These are phyloP conservation scores for Laburnicola sp. DNA, from an alignment of 2,329 filamentous ascomycete species.

Conservation along the genomic window DNA sequence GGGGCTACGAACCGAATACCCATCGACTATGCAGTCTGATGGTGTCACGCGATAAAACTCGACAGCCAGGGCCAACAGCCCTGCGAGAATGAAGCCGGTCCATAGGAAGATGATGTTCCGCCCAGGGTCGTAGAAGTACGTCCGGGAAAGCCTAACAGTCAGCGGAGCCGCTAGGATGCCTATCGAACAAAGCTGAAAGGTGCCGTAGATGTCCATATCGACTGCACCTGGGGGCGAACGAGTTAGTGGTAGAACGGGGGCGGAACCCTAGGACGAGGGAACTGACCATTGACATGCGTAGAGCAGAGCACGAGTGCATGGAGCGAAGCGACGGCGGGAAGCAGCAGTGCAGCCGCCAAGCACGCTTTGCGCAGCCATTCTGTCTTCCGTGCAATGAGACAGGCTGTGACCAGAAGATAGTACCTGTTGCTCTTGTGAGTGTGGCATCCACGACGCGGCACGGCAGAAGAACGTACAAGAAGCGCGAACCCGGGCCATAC, in stretches of 20 bases:
- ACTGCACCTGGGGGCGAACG: slow-evolving; percentile 56
- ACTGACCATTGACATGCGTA: slow-evolving; percentile 61
- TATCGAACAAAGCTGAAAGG: slow-evolving; percentile 68
- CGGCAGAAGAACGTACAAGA: slow-evolving; percentile 46
- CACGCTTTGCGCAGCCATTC: slow-evolving; percentile 67
- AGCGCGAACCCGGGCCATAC: slow-evolving; percentile 59
- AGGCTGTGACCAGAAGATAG: slow-evolving; percentile 66
- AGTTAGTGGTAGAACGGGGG: slow-evolving; percentile 12
- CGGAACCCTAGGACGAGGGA: slow-evolving; percentile 5
- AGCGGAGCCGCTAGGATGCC: slow-evolving; percentile 66
- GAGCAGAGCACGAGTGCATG: slow-evolving; percentile 65
- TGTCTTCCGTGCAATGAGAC: slow-evolving; percentile 63
- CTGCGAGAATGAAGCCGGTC: slow-evolving; percentile 63
- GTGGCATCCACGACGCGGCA: not conserved
- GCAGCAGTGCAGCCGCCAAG: slow-evolving; percentile 54
- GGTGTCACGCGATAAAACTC: slow-evolving; percentile 64
- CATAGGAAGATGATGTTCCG: slow-evolving; percentile 69
- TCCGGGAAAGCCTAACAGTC: slow-evolving; percentile 63
- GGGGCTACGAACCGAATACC: slow-evolving; percentile 16
- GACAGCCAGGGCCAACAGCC: slow-evolving; percentile 63
- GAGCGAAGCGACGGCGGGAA: slow-evolving; percentile 60
- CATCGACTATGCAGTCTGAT: slow-evolving; percentile 45
- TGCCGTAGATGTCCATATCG: slow-evolving; percentile 70
- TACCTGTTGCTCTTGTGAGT: slow-evolving; percentile 51
- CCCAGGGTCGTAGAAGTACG: slow-evolving; percentile 66